Conservation (phyloP, 1,284 basidiomycete species). For the Moniliophthora roreri region DNA sequence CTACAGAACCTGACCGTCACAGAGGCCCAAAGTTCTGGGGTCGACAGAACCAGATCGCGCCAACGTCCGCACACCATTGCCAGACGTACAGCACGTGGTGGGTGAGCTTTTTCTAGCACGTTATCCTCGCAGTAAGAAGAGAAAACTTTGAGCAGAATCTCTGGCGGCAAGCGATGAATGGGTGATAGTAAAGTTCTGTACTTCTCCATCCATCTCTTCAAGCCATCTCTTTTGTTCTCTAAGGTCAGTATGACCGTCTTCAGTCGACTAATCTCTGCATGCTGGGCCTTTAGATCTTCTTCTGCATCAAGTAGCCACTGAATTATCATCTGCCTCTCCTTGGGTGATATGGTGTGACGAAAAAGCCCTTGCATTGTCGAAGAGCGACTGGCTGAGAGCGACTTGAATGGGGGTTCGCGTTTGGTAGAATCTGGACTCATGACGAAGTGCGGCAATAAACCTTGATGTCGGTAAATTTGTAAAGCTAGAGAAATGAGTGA, state of each 20-base stretch:
- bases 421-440: too few relatives aligned
- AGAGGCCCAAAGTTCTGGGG: background rate
- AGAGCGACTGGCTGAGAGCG: too few relatives aligned
- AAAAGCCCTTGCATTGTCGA: background rate
- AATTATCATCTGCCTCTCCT: background rate
- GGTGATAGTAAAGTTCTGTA: background rate
- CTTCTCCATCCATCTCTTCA: background rate
- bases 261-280: background rate
- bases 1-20: background rate
- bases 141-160: background rate
- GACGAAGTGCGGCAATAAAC: too few relatives aligned
- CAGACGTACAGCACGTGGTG: background rate
- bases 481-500: too few relatives aligned
- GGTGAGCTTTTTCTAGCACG: background rate
- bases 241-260: background rate
- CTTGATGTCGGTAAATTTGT: too few relatives aligned
- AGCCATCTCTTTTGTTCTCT: background rate
- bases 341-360: background rate
- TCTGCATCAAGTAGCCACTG: background rate
- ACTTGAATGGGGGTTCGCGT: too few relatives aligned
- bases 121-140: background rate
- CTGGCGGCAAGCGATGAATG: background rate
- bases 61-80: background rate
- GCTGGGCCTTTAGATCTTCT: background rate
- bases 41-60: background rate